Conservation (phyloP, 345 rosid genomes). For the Hypericum androsaemum region DNA sequence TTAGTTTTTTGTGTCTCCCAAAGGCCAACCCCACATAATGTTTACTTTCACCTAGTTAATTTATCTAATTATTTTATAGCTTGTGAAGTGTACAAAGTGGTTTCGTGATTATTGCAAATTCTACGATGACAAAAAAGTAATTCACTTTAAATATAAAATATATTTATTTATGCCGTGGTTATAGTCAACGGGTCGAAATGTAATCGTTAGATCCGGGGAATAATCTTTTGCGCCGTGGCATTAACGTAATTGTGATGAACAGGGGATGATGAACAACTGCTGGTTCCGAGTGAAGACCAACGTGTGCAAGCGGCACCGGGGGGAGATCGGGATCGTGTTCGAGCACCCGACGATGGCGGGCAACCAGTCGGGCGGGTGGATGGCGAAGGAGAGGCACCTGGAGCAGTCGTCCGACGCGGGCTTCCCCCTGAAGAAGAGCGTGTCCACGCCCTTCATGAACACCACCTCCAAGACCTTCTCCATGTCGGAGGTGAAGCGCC, state of each 20-base stretch:
- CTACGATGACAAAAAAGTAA: too few relatives aligned
- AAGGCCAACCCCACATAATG: too few relatives aligned
- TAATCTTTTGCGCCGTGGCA: neutral
- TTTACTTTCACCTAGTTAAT: too few relatives aligned
- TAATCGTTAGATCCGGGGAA: too few relatives aligned
- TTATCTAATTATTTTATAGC: too few relatives aligned
- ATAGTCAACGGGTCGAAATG: too few relatives aligned
- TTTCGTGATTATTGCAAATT: too few relatives aligned
- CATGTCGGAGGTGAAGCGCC: slow-evolving; percentile 56
- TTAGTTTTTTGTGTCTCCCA: too few relatives aligned
- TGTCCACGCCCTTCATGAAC: slow-evolving; percentile 91
- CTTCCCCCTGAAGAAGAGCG: slow-evolving; percentile 57
- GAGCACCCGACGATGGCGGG: slow-evolving; percentile 92
- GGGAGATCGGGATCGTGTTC: slow-evolving; percentile 86
- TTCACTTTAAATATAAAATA: too few relatives aligned
- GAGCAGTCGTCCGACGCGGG: slow-evolving; percentile 44
- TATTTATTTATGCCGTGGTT: too few relatives aligned
- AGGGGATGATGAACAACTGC: slow-evolving; percentile 99
- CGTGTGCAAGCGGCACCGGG: slow-evolving; percentile 67
- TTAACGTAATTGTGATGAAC: slow-evolving; percentile 6
- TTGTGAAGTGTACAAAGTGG: too few relatives aligned
- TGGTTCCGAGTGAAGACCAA: slow-evolving; percentile 84
- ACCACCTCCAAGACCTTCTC: slow-evolving; percentile 50
- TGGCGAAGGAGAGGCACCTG: slow-evolving; percentile 74
- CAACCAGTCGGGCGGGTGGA: slow-evolving; percentile 96